Evolutionary conservation across 495 filamentous ascomycete species (phyloP), one percentile per base, ranked within the genome.

Genomic region (Hypoxylon lenormandii): DNA sequence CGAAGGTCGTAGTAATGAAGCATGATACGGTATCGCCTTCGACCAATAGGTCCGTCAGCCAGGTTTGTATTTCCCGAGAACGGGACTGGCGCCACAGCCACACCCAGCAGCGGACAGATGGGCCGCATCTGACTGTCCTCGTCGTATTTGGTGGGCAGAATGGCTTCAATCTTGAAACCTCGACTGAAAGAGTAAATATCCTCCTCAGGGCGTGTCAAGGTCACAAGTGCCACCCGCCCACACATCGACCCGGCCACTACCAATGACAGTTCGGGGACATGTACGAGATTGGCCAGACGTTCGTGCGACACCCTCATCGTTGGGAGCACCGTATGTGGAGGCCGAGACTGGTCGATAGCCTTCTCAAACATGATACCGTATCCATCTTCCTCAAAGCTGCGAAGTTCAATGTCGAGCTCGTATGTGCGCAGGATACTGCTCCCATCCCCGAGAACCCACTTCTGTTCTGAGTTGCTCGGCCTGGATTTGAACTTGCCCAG

Each of bases 241-340:
- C 83, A 86, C 46, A 91, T 86, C 4, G 89, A 90, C 5, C 86
- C 94, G 0, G 89, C 84, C 7, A 94, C 79, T 3, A 96, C 86
- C 26, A 97, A 80, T 5, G 87, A 91, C 15, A 96, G 82, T 60
- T 95, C 91, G 0, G 91, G 91, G 22, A 97, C 86, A 56, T 91
- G 86, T 21, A 87, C 79, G 5, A 90, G 78, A 87, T 94, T 90
- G 78, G 90, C 92, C 22, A 97, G 80, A 4, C 94, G 89, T 71
- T 93, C 85, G 57, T 83, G 84, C 16, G 74, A 66, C 33, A 58
- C 43, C 83, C 73, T 13, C 58, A 78, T 10, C 73, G 76, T n/a
- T 71, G 72, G 46, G 26, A 72, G 18, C 79, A 69, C 10, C 64
- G 68, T 61, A 83, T 82, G 42, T 75, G 77, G 18, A 90, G 81